Evolutionary conservation across 805 yeast genomes (phyloP), one percentile per base, ranked within the genome.

Genomic region (Candida sanyiensis): DNA sequence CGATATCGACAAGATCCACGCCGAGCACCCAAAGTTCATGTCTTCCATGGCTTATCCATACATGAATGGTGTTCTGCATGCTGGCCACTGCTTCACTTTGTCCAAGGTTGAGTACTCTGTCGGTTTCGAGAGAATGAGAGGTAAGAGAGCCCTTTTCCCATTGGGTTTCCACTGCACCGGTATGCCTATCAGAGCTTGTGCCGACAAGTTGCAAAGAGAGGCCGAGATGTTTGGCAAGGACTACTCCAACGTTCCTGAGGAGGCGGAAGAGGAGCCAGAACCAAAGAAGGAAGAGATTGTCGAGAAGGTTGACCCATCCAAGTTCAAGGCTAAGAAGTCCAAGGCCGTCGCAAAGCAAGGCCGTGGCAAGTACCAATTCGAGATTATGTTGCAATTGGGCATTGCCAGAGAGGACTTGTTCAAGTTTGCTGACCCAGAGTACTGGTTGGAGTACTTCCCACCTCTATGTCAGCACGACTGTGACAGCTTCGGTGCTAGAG

Each of bases 131-230:
- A 80, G 97, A 66, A 83, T 93, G 90, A 74, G 74, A 57, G 97
- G 97, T 50, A 86, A 83, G 65, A 75, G 83, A 53, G 96, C 96
- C 26, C 69, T 89, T 45, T 93, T 86, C 68, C 97, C 98, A 37
- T 73, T 93, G 42, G 98, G 98, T 35, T 93, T 90, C 82, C 98
- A 93, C 66, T 93, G 98, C 75, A 93, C 98, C 25, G 98, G 98
- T 72, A 83, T 93, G 96, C 97, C 98, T 39, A 93, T 93, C 61
- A 73, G 78, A 59, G 90, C 97, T 21, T 75, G 96, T 56, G 97
- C 98, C 35, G 98, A 90, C 66, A 90, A 93, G 66, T 73, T 93
- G 58, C 77, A 77, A 58, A 80, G 98, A 62, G 98, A 93, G 70
- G 71, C 89, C 43, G 97, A 93, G 66, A 62, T 75, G 61, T 93